These are phyloP conservation scores for Alectoria sarmentosa DNA, from an alignment of 495 filamentous ascomycete species.

Conservation along the genomic window DNA sequence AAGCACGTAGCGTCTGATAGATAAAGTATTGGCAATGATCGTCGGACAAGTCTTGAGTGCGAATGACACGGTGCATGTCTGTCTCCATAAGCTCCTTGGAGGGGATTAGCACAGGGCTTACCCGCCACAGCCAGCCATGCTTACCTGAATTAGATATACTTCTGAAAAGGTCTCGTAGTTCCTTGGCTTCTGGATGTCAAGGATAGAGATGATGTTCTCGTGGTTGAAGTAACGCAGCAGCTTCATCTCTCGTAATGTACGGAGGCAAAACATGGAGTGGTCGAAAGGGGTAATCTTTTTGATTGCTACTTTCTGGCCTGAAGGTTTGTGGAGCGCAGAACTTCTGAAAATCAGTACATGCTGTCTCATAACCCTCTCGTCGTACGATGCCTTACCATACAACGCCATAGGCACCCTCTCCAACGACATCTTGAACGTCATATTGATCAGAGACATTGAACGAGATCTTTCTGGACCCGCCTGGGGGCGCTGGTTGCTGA, in stretches of 20 bases:
- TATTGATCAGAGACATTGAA: constrained; percentile 99
- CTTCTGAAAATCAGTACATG: constrained; percentile 40
- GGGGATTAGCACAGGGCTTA: constrained; percentile 12
- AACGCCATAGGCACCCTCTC: constrained; percentile 97
- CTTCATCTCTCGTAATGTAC: constrained; percentile 99
- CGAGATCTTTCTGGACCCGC: constrained; percentile 87
- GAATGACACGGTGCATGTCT: constrained; percentile 99
- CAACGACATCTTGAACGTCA: constrained; percentile 98
- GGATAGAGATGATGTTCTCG: constrained; percentile 99
- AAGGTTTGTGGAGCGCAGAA: constrained; percentile 97
- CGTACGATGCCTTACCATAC: constrained; percentile 67
- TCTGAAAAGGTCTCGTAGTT: constrained; percentile 96
- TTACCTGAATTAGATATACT: constrained; percentile 96
- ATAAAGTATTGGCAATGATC: constrained; percentile 99
- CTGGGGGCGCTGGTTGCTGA: constrained; percentile 40
- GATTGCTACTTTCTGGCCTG: constrained; percentile 97
- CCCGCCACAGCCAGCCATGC: constrained; percentile 13
- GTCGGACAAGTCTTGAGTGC: constrained; percentile 96
- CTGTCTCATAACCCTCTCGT: background rate
- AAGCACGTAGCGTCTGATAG: constrained; percentile 95
- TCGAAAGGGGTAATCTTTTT: constrained; percentile 99
- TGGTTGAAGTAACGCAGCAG: constrained; percentile 98
- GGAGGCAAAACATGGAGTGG: constrained; percentile 97
- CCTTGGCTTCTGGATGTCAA: constrained; percentile 97
- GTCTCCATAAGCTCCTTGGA: constrained; percentile 97